Evolutionary conservation across 140 eudicot genomes (phyloP).

Genomic region (Senecio squalidus): DNA sequence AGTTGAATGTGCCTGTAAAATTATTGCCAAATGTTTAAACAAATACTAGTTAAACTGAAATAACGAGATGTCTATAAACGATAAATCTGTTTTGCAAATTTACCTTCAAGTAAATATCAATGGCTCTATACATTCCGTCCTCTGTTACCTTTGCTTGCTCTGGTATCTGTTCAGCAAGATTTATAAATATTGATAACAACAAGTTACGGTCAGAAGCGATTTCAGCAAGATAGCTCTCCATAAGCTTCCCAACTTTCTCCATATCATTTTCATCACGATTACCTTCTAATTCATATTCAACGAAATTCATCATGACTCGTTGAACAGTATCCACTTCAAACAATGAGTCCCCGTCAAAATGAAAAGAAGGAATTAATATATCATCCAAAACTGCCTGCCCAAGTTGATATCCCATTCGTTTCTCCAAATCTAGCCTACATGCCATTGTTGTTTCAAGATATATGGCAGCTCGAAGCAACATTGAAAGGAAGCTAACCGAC

Average conservation of each 20-base stretch:
- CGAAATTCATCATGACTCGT: constrained; percentile 50
- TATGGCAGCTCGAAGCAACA: constrained; percentile 82
- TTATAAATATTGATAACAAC: constrained; percentile 48
- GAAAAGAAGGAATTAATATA: constrained; percentile 69
- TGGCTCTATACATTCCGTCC: constrained; percentile 93
- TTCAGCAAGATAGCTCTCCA: constrained; percentile 85
- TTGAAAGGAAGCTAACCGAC: constrained; percentile 85
- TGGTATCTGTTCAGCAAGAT: constrained; percentile 64
- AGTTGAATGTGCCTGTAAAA: constrained; percentile 74
- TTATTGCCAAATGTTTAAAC: not conserved
- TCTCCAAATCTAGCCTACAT: constrained; percentile 88
- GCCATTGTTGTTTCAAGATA: constrained; percentile 85
- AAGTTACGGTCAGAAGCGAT: constrained; percentile 76
- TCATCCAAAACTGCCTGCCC: constrained; percentile 87
- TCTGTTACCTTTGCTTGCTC: constrained; percentile 70
- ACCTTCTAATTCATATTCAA: constrained; percentile 49
- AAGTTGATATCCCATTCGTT: constrained; percentile 74
- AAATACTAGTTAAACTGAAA: not conserved
- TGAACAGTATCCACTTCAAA: constrained; percentile 81
- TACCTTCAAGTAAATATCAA: constrained; percentile 87
- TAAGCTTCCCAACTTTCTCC: constrained; percentile 71
- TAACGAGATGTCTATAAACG: not conserved
- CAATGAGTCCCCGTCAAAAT: constrained; percentile 63
- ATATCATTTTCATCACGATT: constrained; percentile 34
- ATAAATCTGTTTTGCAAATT: not conserved